Evolutionary conservation across 1,139 yeast species (phyloP), one percentile per base, ranked within the genome.

Genomic region (Yamadazyma kanchanaburiensis): DNA sequence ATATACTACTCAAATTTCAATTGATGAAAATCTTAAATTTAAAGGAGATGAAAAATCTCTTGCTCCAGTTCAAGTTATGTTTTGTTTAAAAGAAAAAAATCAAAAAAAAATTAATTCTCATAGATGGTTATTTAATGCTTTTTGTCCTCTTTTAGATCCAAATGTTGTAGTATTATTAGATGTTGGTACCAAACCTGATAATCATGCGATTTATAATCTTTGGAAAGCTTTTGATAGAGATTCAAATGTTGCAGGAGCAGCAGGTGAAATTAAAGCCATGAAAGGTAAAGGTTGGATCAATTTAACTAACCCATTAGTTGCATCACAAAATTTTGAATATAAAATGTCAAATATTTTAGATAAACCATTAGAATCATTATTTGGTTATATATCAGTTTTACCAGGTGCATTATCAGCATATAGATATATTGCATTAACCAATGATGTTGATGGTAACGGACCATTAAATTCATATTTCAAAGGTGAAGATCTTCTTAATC

Each of bases 401-500:
- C 98, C 98, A 0, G 97, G 98, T 53, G 98, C 98, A 0, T 66
- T 91, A 33, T 86, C 96, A 0, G 97, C 97, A 1, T 91, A 91
- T 56, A 70, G 98, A 47, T 91, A 84, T 51, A 75, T 86, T 36
- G 98, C 98, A 0, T 66, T 89, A 42, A 76, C 72, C 43, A 86
- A 88, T 47, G 85, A 85, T 49, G 83, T 74, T 3, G 95, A 85
- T 53, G 97, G 97, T 9, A 83, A 94, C 2, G 97, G 97, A 4
- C 97, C 97, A 1, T 66, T 89, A 30, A 72, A 77, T 25, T 79
- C 95, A 0, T 89, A 89, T 51, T 89, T 89, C 63, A 81, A 85
- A 54, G 97, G 97, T 27, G 97, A 89, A 55, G 75, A 77, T 26
- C 64, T 84, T 37, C 48, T 69, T 24, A 58, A 57, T 24, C 46